phyloP scores from a whole-genome alignment of 306 rosid species.

The Canavalia ensiformis region DNA sequence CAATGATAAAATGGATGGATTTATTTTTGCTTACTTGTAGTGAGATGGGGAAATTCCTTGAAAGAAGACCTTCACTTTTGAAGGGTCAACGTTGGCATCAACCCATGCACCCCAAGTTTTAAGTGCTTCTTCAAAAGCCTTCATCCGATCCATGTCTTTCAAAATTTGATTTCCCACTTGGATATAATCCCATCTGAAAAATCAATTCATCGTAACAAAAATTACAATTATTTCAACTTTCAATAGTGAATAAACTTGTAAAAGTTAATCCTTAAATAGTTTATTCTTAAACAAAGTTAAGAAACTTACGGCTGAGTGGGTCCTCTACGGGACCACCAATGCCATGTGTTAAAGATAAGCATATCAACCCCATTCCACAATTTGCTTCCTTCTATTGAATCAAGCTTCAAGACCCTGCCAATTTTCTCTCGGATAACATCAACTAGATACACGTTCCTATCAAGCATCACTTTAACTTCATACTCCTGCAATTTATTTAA shows the following conservation, averaged over 20 bases:
- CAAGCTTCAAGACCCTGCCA: slow-evolving; percentile 88
- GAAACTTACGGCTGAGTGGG: slow-evolving; percentile 87
- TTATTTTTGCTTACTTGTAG: slow-evolving; percentile 72
- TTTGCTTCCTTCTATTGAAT: slow-evolving; percentile 72
- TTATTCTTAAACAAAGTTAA: neutral
- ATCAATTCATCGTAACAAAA: slow-evolving; percentile 2
- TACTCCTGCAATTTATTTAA: slow-evolving; percentile 64
- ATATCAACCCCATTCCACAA: slow-evolving; percentile 70
- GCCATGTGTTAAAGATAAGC: slow-evolving; percentile 97
- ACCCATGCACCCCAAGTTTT: slow-evolving; percentile 87
- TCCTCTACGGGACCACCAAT: slow-evolving; percentile 97
- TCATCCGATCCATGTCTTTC: slow-evolving; percentile 86
- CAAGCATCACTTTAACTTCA: slow-evolving; percentile 78
- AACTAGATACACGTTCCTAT: slow-evolving; percentile 82
- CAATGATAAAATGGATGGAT: slow-evolving; percentile 3
- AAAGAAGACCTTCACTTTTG: slow-evolving; percentile 70
- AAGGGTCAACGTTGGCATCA: slow-evolving; percentile 67
- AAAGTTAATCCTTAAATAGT: neutral
- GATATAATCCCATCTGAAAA: slow-evolving; percentile 83
- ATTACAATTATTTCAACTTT: neutral
- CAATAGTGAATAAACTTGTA: neutral
- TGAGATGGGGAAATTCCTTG: slow-evolving; percentile 98
- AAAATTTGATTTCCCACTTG: slow-evolving; percentile 55
- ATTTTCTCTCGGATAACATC: slow-evolving; percentile 69
- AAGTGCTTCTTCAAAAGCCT: slow-evolving; percentile 85